A percentile compares a stretch with the other conserved stretches of the same genome.
Evolutionary conservation across 2,329 filamentous ascomycete genomes (phyloP).

Genomic region (Cladosporium austrohemisphaericum): DNA sequence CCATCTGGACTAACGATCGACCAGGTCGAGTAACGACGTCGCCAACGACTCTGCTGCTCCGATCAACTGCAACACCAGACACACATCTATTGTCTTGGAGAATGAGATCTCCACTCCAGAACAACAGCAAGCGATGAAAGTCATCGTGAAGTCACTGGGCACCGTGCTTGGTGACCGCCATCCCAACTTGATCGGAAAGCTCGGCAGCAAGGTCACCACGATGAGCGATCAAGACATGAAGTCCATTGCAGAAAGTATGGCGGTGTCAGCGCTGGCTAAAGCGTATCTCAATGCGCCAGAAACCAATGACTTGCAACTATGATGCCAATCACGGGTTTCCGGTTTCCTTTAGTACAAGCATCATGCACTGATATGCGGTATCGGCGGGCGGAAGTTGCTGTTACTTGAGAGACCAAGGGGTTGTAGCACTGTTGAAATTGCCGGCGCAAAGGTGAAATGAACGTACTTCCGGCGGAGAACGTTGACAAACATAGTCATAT

Average conservation of each 20-base stretch:
- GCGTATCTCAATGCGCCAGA: not conserved
- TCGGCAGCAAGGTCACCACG: not conserved
- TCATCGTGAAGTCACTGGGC: not conserved
- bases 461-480: too few species aligned
- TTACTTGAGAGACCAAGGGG: too few species aligned
- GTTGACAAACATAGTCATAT: too few species aligned
- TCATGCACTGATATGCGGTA: too few species aligned
- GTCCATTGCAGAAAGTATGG: constrained; percentile 2
- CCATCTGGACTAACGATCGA: not conserved
- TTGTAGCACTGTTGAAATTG: too few species aligned
- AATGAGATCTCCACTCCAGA: too few species aligned
- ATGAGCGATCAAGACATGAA: constrained; percentile 1
- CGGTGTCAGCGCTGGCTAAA: constrained; percentile 1
- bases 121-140: constrained; percentile 7
- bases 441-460: too few species aligned
- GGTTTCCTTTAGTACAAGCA: too few species aligned
- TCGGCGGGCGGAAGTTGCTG: too few species aligned
- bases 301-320: not conserved
- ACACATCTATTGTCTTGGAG: not conserved
- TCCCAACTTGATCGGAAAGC: not conserved
- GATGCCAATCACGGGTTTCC: too few species aligned
- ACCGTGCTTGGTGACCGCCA: not conserved
- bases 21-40: not conserved
- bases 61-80: not conserved
- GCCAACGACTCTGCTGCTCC: not conserved